phyloP scores from a whole-genome alignment of 805 yeast species.

The Candida silvicultrix region DNA sequence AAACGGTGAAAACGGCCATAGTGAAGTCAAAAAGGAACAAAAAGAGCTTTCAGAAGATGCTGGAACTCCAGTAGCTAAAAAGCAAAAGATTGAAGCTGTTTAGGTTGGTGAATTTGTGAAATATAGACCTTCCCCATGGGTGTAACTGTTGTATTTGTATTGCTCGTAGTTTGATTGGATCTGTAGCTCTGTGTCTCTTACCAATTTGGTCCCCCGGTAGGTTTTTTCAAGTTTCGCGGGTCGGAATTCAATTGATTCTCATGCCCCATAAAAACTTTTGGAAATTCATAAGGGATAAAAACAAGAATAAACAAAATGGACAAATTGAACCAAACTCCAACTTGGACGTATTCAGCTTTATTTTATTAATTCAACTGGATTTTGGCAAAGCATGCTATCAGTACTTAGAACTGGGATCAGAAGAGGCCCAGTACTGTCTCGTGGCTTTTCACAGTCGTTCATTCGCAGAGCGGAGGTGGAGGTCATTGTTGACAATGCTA shows the following conservation, averaged over 20 bases:
- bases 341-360: not conserved
- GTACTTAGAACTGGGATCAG: slow-evolving; percentile 3
- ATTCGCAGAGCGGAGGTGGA: slow-evolving; percentile 46
- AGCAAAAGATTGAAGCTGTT: not conserved
- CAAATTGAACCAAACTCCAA: not conserved
- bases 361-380: no score
- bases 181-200: not conserved
- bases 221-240: not conserved
- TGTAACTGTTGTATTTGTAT: not conserved
- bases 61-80: not conserved
- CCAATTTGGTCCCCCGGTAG: no score
- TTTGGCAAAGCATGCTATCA: slow-evolving; percentile 8
- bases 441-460: slow-evolving; percentile 28
- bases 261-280: not conserved
- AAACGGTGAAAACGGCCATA: not conserved
- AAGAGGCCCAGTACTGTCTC: slow-evolving; percentile 2
- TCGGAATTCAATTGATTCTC: not conserved
- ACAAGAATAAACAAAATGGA: not conserved
- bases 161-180: not conserved
- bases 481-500: slow-evolving; percentile 58
- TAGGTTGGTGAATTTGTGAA: not conserved
- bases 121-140: no score
- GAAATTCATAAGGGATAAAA: not conserved
- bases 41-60: no score
- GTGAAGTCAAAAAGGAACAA: not conserved